phyloP scores from a whole-genome alignment of 2,329 filamentous ascomycete species.

The Verticillium longisporum region DNA sequence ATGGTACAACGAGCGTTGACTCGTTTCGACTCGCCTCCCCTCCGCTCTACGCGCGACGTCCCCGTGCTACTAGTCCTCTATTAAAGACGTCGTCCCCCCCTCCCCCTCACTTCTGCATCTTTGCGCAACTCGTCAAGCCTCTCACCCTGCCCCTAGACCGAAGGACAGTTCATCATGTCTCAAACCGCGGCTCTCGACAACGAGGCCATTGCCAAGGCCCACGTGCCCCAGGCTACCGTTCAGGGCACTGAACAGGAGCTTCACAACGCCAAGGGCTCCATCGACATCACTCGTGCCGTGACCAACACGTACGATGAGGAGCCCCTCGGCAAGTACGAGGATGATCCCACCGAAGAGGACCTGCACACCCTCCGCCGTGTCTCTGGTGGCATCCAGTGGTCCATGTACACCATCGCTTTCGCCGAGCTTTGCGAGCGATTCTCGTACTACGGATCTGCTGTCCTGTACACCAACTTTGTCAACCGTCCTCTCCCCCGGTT shows the following conservation, averaged over 20 bases:
- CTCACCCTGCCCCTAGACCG: constrained; percentile 4
- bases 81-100: background rate
- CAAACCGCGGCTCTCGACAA: constrained; percentile 10
- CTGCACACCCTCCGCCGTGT: constrained; percentile 54
- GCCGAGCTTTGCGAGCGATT: constrained; percentile 72
- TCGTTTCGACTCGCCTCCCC: background rate
- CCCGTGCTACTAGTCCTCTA: background rate
- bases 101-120: background rate
- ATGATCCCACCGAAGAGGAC: constrained; percentile 55
- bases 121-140: constrained; percentile 6
- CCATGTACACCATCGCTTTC: constrained; percentile 63
- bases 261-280: constrained; percentile 12
- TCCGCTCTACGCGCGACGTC: background rate
- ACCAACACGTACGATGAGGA: constrained; percentile 16
- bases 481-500: constrained; percentile 42
- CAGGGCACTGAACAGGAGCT: constrained; percentile 14
- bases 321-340: constrained; percentile 18
- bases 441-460: constrained; percentile 67
- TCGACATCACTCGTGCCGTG: constrained; percentile 14
- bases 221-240: constrained; percentile 9
- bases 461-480: constrained; percentile 63
- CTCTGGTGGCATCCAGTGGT: constrained; percentile 57
- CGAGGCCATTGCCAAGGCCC: constrained; percentile 14
- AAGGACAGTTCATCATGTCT: constrained; percentile 9
- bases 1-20: background rate